Evolutionary conservation across 148 eudicot genomes (phyloP).

Genomic region (Dianthus caryophyllus): DNA sequence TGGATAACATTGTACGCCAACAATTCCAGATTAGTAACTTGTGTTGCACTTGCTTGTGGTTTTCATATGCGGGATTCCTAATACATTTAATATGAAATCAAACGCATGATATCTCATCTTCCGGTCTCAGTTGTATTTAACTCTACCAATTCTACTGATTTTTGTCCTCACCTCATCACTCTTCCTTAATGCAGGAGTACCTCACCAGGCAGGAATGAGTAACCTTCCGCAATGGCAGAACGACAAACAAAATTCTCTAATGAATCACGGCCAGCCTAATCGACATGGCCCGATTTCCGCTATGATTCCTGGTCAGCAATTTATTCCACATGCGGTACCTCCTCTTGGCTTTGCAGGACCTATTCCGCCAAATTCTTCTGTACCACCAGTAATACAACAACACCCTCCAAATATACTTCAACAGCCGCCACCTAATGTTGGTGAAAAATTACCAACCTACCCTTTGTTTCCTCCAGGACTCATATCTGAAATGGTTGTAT

Average conservation of each 20-base stretch:
- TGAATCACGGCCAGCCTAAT: conserved; percentile 50
- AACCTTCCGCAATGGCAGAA: conserved; percentile 59
- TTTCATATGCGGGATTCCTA: too few relatives aligned
- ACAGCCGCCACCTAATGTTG: conserved; percentile 30
- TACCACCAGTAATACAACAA: conserved; percentile 46
- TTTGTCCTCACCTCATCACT: background rate
- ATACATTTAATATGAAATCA: too few relatives aligned
- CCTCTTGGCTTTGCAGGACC: conserved; percentile 45
- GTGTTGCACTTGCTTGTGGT: too few relatives aligned
- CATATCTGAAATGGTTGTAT: conserved; percentile 88
- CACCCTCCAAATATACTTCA: conserved; percentile 34
- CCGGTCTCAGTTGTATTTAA: background rate
- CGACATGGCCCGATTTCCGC: conserved; percentile 41
- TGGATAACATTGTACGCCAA: too few relatives aligned
- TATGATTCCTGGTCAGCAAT: conserved; percentile 47
- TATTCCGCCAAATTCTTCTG: conserved; percentile 39
- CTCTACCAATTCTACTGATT: background rate
- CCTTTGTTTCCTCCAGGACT: conserved; percentile 97
- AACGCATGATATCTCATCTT: background rate
- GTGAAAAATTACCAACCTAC: conserved; percentile 73
- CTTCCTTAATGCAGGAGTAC: conserved; percentile 33
- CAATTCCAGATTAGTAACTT: too few relatives aligned
- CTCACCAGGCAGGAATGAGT: conserved; percentile 39
- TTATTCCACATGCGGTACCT: conserved; percentile 43
- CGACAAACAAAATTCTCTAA: conserved; percentile 41